A percentile compares a stretch with the other conserved stretches of the same genome.
These are phyloP conservation scores for Barbarea vulgaris DNA, from an alignment of 345 rosid species.

Conservation along the genomic window DNA sequence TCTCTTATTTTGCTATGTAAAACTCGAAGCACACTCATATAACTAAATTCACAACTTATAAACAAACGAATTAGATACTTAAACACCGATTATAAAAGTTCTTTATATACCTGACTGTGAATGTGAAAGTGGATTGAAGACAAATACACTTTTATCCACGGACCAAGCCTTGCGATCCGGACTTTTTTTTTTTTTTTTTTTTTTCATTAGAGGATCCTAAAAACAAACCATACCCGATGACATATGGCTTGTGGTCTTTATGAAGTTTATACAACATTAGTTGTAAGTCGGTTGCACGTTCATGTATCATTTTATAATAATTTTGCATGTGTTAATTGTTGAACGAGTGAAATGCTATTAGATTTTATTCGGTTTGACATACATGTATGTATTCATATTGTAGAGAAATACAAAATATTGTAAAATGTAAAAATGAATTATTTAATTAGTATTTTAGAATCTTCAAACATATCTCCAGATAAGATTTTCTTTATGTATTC, in stretches of 20 bases:
- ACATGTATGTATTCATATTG: background rate
- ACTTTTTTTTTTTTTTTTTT: background rate
- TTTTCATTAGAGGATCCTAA: background rate
- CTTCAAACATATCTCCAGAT: background rate
- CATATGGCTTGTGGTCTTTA: constrained; percentile 21
- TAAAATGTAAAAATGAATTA: background rate
- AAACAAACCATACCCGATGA: constrained; percentile 10
- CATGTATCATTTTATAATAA: background rate
- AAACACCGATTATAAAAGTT: background rate
- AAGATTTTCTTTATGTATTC: no score
- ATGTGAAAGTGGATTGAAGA: background rate
- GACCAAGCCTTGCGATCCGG: constrained; percentile 14
- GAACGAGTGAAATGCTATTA: constrained; percentile 7
- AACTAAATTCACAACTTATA: background rate
- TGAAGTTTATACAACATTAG: constrained; percentile 2
- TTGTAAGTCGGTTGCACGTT: constrained; percentile 38
- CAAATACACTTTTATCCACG: background rate
- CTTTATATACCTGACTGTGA: background rate
- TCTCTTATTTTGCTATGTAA: constrained; percentile 4
- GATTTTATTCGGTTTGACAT: background rate
- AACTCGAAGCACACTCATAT: constrained; percentile 15
- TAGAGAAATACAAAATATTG: background rate
- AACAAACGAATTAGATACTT: background rate
- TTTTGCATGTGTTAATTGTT: constrained; percentile 7
- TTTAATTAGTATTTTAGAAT: no score